phyloP scores from a whole-genome alignment of 2,329 filamentous ascomycete species.

The Microsporum ferrugineum region DNA sequence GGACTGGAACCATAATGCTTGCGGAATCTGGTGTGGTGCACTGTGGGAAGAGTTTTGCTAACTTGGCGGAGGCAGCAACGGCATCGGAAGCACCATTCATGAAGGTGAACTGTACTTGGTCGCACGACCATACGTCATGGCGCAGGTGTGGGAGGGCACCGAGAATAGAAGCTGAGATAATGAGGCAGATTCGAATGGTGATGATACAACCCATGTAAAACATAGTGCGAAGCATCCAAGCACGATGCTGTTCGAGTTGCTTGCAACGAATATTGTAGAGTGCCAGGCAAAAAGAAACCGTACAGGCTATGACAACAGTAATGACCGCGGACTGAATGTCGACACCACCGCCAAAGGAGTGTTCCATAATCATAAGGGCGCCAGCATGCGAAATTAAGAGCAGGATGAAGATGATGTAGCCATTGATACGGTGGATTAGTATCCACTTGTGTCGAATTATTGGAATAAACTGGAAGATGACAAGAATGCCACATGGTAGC shows the following conservation, averaged over 20 bases:
- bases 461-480: conserved; percentile 34
- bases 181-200: conserved; percentile 26
- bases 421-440: conserved; percentile 49
- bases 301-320: conserved; percentile 5
- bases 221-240: conserved; percentile 52
- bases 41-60: conserved; percentile 19
- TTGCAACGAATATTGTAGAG: conserved; percentile 48
- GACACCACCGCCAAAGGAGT: conserved; percentile 44
- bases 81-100: conserved; percentile 13
- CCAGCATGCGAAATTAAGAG: conserved; percentile 37
- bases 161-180: conserved; percentile 33
- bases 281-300: conserved; percentile 24
- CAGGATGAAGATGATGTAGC: conserved; percentile 45
- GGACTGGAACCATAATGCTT: conserved; percentile 18
- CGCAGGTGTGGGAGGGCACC: conserved; percentile 23
- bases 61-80: neutral
- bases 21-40: conserved; percentile 18
- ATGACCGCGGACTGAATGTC: conserved; percentile 39
- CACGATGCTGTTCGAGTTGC: conserved; percentile 52
- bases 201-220: conserved; percentile 27
- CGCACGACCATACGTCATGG: conserved; percentile 36
- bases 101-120: conserved; percentile 37
- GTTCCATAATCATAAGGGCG: conserved; percentile 43
- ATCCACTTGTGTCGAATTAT: conserved; percentile 38
- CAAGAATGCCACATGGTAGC: conserved; percentile 29